Base-by-base conservation (phyloP, 257 asterid species). In the Lithospermum erythrorhizon region DNA sequence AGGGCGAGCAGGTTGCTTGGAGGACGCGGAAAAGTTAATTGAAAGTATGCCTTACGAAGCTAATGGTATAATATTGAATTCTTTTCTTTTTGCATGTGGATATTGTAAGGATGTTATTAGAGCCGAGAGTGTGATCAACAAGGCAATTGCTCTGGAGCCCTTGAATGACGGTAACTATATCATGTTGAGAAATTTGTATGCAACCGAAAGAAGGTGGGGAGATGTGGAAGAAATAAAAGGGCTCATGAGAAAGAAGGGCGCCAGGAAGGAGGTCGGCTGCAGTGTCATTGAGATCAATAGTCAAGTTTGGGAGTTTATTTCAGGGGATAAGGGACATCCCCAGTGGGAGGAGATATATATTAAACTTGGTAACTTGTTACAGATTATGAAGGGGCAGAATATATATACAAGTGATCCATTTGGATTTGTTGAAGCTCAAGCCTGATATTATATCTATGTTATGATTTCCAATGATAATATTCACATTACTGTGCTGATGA, bases 161-260 rank as follows among this genome's bases (percentile, higher is more conserved):
- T 57, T 63, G 79, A 84, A 84, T 58, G 95, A 84, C 65, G 97
- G 97, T 5, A 86, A 81, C 73, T 89, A 93, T 57, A 72, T 88
- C 13, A 82, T 89, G 78, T 35, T 83, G 80, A 88, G 97, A 70
- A 93, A 93, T 69, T 67, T 93, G 83, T 93, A 93, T 70, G 98
- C 98, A 18, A 61, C 74, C 17, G 95, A 89, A 74, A 86, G 79
- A 68, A 78, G 98, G 80, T 93, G 97, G 98, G 69, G 73, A 58
- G 95, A 91, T 57, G 95, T 84, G 18, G 90, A 86, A 54, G 80
- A 68, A 35, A 81, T 86, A 60, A 86, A 86, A 68, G 77, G 74
- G 66, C 63, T 75, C 77, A 86, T 93, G 98, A 21, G 59, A 65
- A 75, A 41, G 16, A 81, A 75, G 52, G 95, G 97, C 67, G 95